Base-by-base conservation (phyloP, 1,139 yeast species). In the Wickerhamomyces sp. region DNA sequence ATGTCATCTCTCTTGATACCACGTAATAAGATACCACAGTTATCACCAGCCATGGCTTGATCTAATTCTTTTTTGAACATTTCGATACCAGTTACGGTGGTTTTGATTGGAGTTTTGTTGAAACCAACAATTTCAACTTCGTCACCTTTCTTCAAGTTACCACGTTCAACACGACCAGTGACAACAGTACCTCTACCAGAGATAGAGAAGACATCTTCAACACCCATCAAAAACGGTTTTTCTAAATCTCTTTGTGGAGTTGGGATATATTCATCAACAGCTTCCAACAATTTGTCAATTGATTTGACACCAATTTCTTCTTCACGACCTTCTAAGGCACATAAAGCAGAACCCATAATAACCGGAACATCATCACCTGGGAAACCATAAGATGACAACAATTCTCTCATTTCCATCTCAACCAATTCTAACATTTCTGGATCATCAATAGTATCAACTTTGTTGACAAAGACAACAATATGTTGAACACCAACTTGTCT, bases 181-280 rank as follows among this genome's bases (percentile, higher is more conserved):
- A 89, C 96, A 58, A 93, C 99, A 52, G 99, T 93, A 75, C 99
- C 99, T 83, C 99, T 91, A 73, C 99, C 99, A 45, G 98, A 90
- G 60, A 93, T 93, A 50, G 98, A 89, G 79, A 93, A 94, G 55
- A 90, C 94, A 63, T 89, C 97, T 77, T 93, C 99, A 61, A 93
- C 84, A 54, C 99, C 98, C 86, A 93, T 84, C 73, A 93, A 75
- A 79, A 93, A 94, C 58, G 98, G 94, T 73, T 90, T 89, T 61
- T 90, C 97, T 62, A 91, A 79, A 68, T 93, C 98, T 78, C 99
- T 90, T 60, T 73, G 74, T 59, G 99, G 99, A 54, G 96, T 90
- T 66, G 99, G 99, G 58, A 93, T 91, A 75, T 84, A 76, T 66
- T 83, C 91, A 68, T 93, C 99, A 57, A 93, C 91, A 55, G 96